These are phyloP conservation scores for Talaromyces sp. DNA, from an alignment of 2,329 filamentous ascomycete species.

Conservation along the genomic window DNA sequence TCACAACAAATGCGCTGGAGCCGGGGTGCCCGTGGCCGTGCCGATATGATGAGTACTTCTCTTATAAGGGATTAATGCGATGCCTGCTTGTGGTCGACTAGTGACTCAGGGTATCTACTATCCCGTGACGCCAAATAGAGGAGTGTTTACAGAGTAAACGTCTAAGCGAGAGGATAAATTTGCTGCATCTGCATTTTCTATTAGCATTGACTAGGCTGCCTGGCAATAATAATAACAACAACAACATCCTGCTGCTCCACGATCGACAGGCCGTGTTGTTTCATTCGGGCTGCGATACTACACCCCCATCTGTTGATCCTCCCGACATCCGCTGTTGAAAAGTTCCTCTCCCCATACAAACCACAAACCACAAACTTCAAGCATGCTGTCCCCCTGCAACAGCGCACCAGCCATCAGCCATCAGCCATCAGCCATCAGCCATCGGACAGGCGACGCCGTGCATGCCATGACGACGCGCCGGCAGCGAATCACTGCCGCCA, in stretches of 20 bases:
- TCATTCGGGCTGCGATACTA: not conserved
- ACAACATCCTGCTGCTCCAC: not conserved
- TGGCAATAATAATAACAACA: not conserved
- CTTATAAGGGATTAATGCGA: no score
- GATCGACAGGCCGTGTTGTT: not conserved
- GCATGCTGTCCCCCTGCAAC: not conserved
- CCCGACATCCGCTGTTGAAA: not conserved
- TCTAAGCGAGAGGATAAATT: not conserved
- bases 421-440: not conserved
- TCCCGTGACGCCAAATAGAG: no score
- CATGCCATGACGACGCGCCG: not conserved
- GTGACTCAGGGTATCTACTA: not conserved
- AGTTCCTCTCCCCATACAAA: no score
- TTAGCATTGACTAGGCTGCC: not conserved
- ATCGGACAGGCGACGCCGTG: not conserved
- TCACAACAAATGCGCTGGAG: not conserved
- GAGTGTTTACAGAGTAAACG: no score
- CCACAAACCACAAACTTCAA: no score
- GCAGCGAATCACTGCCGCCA: not conserved
- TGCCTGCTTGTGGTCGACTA: not conserved
- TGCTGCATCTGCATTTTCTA: not conserved
- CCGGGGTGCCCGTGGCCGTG: not conserved
- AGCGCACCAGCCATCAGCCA: not conserved
- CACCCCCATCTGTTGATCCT: not conserved
- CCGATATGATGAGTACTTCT: no score